Evolutionary conservation across 2,329 filamentous ascomycete species (phyloP).

Genomic region (Dactylonectria estremocensis): DNA sequence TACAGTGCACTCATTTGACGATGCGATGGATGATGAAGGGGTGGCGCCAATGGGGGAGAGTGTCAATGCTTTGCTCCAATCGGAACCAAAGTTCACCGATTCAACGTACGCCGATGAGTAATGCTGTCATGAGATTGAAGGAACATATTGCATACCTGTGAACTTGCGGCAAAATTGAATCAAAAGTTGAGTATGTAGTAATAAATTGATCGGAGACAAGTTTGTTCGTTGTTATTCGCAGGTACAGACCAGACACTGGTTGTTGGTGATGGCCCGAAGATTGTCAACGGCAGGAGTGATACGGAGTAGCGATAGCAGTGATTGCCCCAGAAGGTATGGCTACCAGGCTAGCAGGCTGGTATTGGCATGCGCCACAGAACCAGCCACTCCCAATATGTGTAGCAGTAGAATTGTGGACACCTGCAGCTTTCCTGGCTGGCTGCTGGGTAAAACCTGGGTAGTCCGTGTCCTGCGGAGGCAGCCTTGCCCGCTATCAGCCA

Average conservation of each 20-base stretch:
- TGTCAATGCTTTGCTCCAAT: constrained; percentile 72
- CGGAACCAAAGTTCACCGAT: constrained; percentile 49
- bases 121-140: neutral
- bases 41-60: constrained; percentile 69
- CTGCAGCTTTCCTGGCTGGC: neutral
- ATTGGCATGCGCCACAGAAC: neutral
- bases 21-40: constrained; percentile 75
- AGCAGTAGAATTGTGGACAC: neutral
- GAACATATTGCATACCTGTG: constrained; percentile 44
- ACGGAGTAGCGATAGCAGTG: too few species aligned
- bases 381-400: constrained; percentile 2
- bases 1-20: constrained; percentile 84
- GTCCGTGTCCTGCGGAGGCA: constrained; percentile 15
- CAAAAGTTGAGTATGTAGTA: too few species aligned
- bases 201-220: too few species aligned
- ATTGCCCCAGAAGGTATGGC: too few species aligned
- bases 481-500: constrained; percentile 1
- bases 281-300: too few species aligned
- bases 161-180: constrained; percentile 18
- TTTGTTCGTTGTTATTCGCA: too few species aligned
- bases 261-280: too few species aligned
- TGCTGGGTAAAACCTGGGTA: neutral
- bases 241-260: too few species aligned
- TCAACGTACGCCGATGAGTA: too few species aligned
- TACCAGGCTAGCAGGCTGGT: too few species aligned